Evolutionary conservation across 257 asterid species (phyloP), one percentile per base, ranked within the genome.

Genomic region (Solanum microdontum): DNA sequence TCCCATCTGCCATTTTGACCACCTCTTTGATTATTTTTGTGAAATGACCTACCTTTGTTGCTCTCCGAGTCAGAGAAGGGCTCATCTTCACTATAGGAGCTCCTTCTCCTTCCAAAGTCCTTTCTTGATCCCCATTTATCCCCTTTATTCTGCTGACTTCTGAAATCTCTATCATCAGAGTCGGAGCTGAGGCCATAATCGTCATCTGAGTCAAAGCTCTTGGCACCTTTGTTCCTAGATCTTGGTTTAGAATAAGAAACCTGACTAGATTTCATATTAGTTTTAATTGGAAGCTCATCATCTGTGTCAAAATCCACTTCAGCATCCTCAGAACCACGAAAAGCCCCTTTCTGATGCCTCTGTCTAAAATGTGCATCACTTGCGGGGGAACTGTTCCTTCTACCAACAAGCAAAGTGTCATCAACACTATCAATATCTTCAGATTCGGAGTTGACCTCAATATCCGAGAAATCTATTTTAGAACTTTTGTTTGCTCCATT

Each of bases 211-310:
- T 90, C 94, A 90, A 91, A 94, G 69, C 73, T 87, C 91, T 73
- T 76, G 62, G 92, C 66, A 69, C 87, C 90, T 89, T 93, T 89
- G 15, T 88, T 90, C 90, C 90, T 87, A 62, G 86, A 90, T 88
- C 86, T 91, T 86, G 87, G 93, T 87, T 91, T 92, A 24, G 40
- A 80, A 45, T 91, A 88, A 77, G 95, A 92, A 73, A 87, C 94
- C 86, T 94, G 98, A 80, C 95, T 93, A 24, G 98, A 93, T 88
- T 93, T 95, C 97, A 96, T 87, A 3, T 94, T 90, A 3, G 96
- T 96, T 88, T 93, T 94, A 90, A 93, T 48, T 19, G 98, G 98
- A 85, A 94, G 95, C 88, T 95, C 98, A 91, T 95, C 98, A 87
- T 95, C 98, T 30, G 98, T 92, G 86, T 90, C 93, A 75, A 94